Evolutionary conservation across 768 basidiomycete genomes (phyloP).

Genomic region (Kondoa subrosea): DNA sequence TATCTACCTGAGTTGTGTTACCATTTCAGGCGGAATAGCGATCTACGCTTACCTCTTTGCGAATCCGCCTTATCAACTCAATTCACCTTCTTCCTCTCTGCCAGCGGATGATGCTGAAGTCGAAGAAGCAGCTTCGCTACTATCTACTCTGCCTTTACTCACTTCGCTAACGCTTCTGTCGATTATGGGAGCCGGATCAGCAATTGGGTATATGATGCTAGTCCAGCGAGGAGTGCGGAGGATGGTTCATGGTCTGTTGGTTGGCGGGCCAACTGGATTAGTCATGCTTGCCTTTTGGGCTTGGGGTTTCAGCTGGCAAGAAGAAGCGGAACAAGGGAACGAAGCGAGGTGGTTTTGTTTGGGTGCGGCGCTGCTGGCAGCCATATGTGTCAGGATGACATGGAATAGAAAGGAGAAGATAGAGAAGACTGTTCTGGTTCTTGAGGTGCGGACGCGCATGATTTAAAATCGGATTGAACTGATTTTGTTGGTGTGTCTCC

Average conservation of each 20-base stretch:
- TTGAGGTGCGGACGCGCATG: slow-evolving; percentile 6
- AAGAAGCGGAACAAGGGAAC: slow-evolving; percentile 4
- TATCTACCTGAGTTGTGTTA: not conserved
- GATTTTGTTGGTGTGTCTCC: not conserved
- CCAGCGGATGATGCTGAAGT: slow-evolving; percentile 1
- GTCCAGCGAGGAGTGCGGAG: not conserved
- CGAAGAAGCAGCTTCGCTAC: slow-evolving; percentile 2
- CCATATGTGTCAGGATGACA: not conserved
- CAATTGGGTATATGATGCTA: not conserved
- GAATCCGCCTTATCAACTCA: not conserved
- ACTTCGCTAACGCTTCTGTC: slow-evolving; percentile 4
- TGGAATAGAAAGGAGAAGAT: not conserved
- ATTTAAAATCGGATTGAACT: not conserved
- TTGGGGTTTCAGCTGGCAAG: slow-evolving; percentile 1
- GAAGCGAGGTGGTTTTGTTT: slow-evolving; percentile 9
- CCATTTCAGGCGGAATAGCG: not conserved
- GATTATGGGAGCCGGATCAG: not conserved
- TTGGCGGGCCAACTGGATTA: not conserved
- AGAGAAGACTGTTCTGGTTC: slow-evolving; percentile 6
- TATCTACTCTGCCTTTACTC: not conserved
- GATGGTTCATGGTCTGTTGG: not conserved
- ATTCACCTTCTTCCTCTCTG: not conserved
- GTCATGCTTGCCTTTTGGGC: not conserved
- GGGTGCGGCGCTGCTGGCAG: not conserved
- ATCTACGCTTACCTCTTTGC: slow-evolving; percentile 5